Conservation (phyloP, 202 grass and related monocot genomes). For the Digitaria exilis region DNA sequence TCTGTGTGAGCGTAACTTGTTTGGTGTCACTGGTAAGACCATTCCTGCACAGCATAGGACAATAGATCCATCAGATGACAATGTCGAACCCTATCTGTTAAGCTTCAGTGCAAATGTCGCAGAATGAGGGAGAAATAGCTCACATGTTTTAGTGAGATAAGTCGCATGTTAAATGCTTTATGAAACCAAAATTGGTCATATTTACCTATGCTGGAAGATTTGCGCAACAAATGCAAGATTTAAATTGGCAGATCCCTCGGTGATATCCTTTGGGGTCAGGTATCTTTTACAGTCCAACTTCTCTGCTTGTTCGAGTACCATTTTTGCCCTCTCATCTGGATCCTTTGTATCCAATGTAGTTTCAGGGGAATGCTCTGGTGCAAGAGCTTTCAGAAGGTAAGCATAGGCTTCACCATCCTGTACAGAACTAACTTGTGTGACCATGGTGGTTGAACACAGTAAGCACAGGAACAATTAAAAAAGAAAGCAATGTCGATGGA, state of each 20-base stretch:
- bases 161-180: not conserved
- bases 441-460: constrained; percentile 21
- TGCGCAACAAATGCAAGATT: constrained; percentile 99
- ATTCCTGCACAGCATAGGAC: constrained; percentile 61
- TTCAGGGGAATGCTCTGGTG: constrained; percentile 81
- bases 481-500: not conserved
- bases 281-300: constrained; percentile 98
- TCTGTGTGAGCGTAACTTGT: constrained; percentile 64
- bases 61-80: constrained; percentile 16
- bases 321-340: constrained; percentile 86
- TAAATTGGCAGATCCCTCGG: constrained; percentile 95
- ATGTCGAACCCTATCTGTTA: not conserved
- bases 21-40: constrained; percentile 83
- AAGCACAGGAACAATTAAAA: constrained; percentile 30
- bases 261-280: constrained; percentile 92
- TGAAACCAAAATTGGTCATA: constrained; percentile 20
- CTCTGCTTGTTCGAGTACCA: constrained; percentile 93
- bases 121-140: not conserved
- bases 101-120: not conserved
- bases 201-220: constrained; percentile 96
- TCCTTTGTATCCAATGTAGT: constrained; percentile 69
- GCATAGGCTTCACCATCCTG: constrained; percentile 99
- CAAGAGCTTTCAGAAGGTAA: constrained; percentile 97
- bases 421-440: constrained; percentile 43
- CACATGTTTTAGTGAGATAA: not conserved